A percentile compares a stretch with the other conserved stretches of the same genome.
phyloP scores from a whole-genome alignment of 169 alveolate species.

The Cryptosporidium muris region DNA sequence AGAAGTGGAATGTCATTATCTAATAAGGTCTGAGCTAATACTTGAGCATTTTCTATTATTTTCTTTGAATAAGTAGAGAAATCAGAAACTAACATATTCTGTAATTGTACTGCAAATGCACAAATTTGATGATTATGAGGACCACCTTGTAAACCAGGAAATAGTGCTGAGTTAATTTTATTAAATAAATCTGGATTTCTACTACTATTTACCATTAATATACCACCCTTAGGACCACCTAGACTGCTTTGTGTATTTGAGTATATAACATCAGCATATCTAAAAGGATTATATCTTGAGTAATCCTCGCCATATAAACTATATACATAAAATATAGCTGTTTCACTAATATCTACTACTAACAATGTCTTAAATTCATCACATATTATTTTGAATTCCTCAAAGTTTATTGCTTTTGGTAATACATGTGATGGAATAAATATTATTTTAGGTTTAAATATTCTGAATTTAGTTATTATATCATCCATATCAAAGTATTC shows the following conservation, averaged over 20 bases:
- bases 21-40: conserved; percentile 69
- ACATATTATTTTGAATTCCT: conserved; percentile 75
- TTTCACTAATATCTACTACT: conserved; percentile 84
- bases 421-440: conserved; percentile 78
- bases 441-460: conserved; percentile 81
- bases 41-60: conserved; percentile 71
- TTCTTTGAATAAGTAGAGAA: conserved; percentile 73
- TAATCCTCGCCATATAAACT: conserved; percentile 24
- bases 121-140: conserved; percentile 90
- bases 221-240: conserved; percentile 85
- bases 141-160: conserved; percentile 97
- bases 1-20: conserved; percentile 73
- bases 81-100: conserved; percentile 75
- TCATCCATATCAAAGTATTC: conserved; percentile 6
- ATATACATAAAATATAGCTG: conserved; percentile 81
- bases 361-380: conserved; percentile 80
- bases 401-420: conserved; percentile 76
- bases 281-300: conserved; percentile 29
- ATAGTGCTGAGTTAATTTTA: conserved; percentile 92
- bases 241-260: conserved; percentile 87
- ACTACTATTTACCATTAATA: conserved; percentile 39
- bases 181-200: conserved; percentile 79
- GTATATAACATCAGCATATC: conserved; percentile 80
- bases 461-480: conserved; percentile 70
- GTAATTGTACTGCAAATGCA: conserved; percentile 80